phyloP scores from a whole-genome alignment of 148 eudicot genomes.

The Camellia lanceoleosa region DNA sequence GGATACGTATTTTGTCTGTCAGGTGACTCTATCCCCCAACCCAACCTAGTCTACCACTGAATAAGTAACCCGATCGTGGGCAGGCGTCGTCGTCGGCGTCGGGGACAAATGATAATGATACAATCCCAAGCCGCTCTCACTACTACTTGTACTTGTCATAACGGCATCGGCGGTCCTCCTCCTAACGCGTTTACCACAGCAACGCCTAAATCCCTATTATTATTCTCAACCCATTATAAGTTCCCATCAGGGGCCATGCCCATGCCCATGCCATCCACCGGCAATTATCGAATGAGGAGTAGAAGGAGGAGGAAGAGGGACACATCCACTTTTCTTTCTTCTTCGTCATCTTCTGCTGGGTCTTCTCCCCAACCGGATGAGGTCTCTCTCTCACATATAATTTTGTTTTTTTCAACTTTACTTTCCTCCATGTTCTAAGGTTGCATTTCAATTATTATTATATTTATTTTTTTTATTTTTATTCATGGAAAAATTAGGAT shows the following conservation, averaged over 20 bases:
- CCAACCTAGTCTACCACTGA: no score
- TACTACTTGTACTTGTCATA: not conserved
- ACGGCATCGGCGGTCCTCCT: not conserved
- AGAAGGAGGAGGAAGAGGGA: not conserved
- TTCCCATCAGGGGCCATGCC: not conserved
- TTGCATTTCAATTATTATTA: not conserved
- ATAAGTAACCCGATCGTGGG: no score
- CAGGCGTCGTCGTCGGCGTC: not conserved
- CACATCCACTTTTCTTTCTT: slow-evolving; percentile 5
- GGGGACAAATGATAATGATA: not conserved
- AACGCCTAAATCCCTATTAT: not conserved
- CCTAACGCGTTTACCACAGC: not conserved
- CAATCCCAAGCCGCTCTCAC: not conserved
- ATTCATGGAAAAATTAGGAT: slow-evolving; percentile 5
- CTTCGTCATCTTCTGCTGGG: slow-evolving; percentile 2
- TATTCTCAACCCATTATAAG: slow-evolving; percentile 2
- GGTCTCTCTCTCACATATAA: not conserved
- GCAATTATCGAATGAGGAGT: not conserved
- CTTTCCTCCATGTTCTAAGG: not conserved
- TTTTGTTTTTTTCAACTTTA: not conserved
- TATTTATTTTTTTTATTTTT: not conserved
- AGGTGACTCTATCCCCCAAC: no score
- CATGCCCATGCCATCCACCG: not conserved
- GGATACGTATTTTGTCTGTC: no score
- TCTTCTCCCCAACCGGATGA: slow-evolving; percentile 10